phyloP scores from a whole-genome alignment of 192 early-diverging fungal genomes.

The Podila minutissima region DNA sequence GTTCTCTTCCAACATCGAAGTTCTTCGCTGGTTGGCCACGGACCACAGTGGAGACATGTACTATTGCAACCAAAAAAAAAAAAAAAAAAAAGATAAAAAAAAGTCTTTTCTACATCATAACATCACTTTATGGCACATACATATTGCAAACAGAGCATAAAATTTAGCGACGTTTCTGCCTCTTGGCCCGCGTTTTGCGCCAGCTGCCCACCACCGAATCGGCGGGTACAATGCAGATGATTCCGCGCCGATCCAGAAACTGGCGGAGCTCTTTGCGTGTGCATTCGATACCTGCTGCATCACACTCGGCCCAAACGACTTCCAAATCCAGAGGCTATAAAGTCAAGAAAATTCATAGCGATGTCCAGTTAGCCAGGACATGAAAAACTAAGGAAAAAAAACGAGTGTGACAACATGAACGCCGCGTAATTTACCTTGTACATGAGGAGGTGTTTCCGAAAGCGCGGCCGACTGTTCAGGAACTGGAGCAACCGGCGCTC shows the following conservation, averaged over 20 bases:
- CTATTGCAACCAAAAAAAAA: conserved; percentile 7
- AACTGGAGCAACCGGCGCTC: conserved; percentile 30
- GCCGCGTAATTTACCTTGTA: conserved; percentile 21
- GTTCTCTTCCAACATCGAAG: conserved; percentile 6
- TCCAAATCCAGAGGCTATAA: conserved; percentile 43
- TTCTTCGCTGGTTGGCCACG: conserved; percentile 6
- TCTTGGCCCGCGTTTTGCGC: conserved; percentile 23
- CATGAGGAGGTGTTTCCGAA: conserved; percentile 21
- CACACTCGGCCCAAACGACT: conserved; percentile 30
- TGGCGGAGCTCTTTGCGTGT: conserved; percentile 25
- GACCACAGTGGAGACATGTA: conserved; percentile 42
- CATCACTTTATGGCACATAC: too few relatives aligned
- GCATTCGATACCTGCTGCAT: conserved; percentile 19
- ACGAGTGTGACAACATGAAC: not conserved
- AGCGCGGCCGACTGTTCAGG: conserved; percentile 11
- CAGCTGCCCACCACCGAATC: conserved; percentile 30
- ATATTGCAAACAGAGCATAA: too few relatives aligned
- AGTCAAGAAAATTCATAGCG: not conserved
- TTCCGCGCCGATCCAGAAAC: conserved; percentile 32
- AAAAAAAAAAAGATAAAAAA: not conserved
- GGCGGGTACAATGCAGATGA: conserved; percentile 34
- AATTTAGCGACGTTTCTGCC: not conserved
- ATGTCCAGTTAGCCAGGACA: not conserved
- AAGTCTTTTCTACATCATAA: too few relatives aligned
- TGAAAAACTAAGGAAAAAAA: not conserved